Evolutionary conservation across 2,329 filamentous ascomycete species (phyloP), one percentile per base, ranked within the genome.

Genomic region (Talaromyces albobiverticillius): DNA sequence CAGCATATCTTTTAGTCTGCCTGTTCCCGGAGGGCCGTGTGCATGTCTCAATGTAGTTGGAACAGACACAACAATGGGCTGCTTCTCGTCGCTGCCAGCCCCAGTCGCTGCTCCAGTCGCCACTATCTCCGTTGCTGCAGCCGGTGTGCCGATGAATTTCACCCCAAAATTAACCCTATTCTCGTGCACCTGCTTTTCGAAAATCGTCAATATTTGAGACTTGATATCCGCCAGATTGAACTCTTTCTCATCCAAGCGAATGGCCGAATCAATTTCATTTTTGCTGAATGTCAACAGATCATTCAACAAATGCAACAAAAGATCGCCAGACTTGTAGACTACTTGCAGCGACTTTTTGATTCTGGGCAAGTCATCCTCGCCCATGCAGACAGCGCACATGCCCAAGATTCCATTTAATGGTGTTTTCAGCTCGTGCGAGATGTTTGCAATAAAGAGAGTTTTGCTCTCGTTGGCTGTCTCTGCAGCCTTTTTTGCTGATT

Each of bases 401-500:
- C 92, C 92, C 58, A 96, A 74, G 53, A 96, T 96, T 3, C 90
- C 92, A 67, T 96, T 96, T 11, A 96, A 75, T 0, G 92, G 92
- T 1, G 92, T 96, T 70, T 95, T 95, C 23, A 96, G 79, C 69
- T 96, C 83, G 60, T 86, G 80, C 1, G 82, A 83, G 42, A 96
- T 95, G 62, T 96, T 96, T n/a, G 92, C 92, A 60, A 96, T 95
- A 71, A 96, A 96, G 4, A 96, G 74, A 0, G 92, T 96, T 74
- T 96, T 96, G 78, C 90, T 95, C 72, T 96, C 89, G 63, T 96
- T 96, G 3, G 92, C 92, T n/a, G 89, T 88, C 70, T 96, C 92
- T 1, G 92, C 92, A 1, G 90, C 90, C 73, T 90, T 90, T n/a
- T 69, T 96, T 96, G 75, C 88, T 95, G 57, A 90, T 83, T 95